phyloP scores from a whole-genome alignment of 805 yeast genomes.

The Clavispora santaluciae region DNA sequence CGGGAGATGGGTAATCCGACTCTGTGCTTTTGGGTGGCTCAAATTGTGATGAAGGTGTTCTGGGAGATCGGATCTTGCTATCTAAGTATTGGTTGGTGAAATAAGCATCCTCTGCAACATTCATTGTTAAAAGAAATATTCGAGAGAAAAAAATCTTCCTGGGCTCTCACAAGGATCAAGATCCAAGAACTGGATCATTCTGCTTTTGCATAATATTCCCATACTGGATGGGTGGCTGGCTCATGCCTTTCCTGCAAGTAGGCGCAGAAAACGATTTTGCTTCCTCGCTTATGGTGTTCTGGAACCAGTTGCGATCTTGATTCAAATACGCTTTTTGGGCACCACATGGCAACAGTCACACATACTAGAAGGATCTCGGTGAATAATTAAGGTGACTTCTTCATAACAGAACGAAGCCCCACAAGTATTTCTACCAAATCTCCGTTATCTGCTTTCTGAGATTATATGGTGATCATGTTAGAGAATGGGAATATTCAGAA shows the following conservation, averaged over 20 bases:
- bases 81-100: slow-evolving; percentile 28
- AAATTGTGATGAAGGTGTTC: neutral
- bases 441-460: too few species aligned
- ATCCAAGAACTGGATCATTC: neutral
- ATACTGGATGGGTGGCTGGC: slow-evolving; percentile 2
- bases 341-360: too few species aligned
- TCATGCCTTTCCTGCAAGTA: neutral
- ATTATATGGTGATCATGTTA: too few species aligned
- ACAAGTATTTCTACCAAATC: too few species aligned
- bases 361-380: too few species aligned
- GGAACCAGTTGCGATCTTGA: too few species aligned
- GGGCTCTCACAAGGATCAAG: neutral
- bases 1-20: neutral
- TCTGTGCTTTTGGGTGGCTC: neutral
- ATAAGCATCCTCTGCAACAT: slow-evolving; percentile 40
- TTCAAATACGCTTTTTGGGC: too few species aligned
- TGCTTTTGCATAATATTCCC: neutral
- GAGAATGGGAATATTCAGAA: too few species aligned
- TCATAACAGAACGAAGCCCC: too few species aligned
- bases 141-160: neutral
- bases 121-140: slow-evolving; percentile 22
- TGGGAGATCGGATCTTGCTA: neutral
- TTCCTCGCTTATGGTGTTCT: neutral
- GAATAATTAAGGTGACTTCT: too few species aligned
- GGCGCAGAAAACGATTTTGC: neutral